Evolutionary conservation across 306 rosid species (phyloP), one percentile per base, ranked within the genome.

Genomic region (Castanopsis chinensis): DNA sequence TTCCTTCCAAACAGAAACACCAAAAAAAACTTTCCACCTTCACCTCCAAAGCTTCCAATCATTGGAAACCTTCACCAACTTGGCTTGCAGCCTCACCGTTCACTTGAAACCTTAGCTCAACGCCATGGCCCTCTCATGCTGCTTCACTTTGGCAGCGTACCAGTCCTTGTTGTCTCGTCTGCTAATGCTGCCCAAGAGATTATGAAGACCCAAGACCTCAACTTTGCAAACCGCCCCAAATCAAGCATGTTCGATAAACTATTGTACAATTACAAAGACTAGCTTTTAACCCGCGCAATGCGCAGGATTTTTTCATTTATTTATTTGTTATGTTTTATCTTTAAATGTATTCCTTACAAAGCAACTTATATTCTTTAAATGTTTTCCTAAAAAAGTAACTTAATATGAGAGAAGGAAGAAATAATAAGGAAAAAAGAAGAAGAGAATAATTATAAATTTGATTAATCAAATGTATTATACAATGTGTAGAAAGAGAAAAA

Each of bases 41-140:
- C 92, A 9, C 89, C 94, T 5, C 80, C 86, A 56, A 90, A 77
- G 73, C 55, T 85, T 14, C 94, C 92, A 2, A 17, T 90, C 52
- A 55, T 88, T 10, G 87, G 92, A 32, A 86, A 90, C 75, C 77
- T 90, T 25, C 89, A 84, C 53, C 89, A 83, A 71, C 51, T 43
- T 2, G 89, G 92, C 32, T 3, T 5, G 12, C 59, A 27, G 1
- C 83, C 92, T 71, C 87, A 88, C 53, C 86, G 70, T 13, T 60
- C 81, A 0, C 87, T 90, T 43, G 71, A 18, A 56, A 19, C 72
- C 25, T 2, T 90, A 10, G 79, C 93, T 56, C 43, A 78, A 71
- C 69, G 63, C 28, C 74, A 90, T 51, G 93, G 91, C 37, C 81
- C 85, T 6, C 51, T 87, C 18, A 85, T 87, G 95, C 79, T 82